Evolutionary conservation across 371 early-diverging fungal species (phyloP).

Genomic region (Neoconidiobolus thromboides): DNA sequence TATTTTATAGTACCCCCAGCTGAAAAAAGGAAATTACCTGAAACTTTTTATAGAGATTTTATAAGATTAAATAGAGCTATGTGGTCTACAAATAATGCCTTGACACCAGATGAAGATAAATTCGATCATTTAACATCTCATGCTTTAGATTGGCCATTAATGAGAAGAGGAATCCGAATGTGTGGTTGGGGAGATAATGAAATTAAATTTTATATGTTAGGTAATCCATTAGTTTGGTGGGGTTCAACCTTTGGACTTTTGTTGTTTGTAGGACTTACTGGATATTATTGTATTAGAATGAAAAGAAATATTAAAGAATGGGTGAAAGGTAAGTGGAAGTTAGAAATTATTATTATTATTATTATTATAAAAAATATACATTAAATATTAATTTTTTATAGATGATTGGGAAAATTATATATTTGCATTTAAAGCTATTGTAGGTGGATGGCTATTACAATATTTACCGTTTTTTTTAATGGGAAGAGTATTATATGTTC

Average conservation of each 20-base stretch:
- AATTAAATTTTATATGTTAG: constrained; percentile 90
- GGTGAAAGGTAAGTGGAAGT: constrained; percentile 1
- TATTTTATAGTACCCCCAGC: constrained; percentile 20
- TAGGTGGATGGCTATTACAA: constrained; percentile 89
- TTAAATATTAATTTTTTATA: constrained; percentile 5
- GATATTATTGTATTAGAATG: constrained; percentile 39
- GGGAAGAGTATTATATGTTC: constrained; percentile 93
- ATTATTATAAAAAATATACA: not conserved
- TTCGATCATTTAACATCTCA: constrained; percentile 76
- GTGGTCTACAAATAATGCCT: constrained; percentile 95
- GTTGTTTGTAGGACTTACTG: constrained; percentile 20
- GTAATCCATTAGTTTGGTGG: constrained; percentile 97
- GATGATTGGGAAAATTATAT: constrained; percentile 56
- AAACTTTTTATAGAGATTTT: constrained; percentile 70
- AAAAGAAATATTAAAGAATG: constrained; percentile 49
- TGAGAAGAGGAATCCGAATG: constrained; percentile 91
- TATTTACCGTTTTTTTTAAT: constrained; percentile 94
- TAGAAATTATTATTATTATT: not conserved
- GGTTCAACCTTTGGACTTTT: constrained; percentile 40
- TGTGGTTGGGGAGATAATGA: constrained; percentile 84
- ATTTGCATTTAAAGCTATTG: constrained; percentile 50
- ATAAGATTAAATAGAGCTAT: constrained; percentile 90
- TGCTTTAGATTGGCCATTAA: constrained; percentile 91
- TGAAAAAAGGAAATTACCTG: constrained; percentile 26
- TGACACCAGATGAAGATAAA: constrained; percentile 92